Conservation (phyloP, 805 yeast genomes). For the Ogataea wickerhamii region DNA sequence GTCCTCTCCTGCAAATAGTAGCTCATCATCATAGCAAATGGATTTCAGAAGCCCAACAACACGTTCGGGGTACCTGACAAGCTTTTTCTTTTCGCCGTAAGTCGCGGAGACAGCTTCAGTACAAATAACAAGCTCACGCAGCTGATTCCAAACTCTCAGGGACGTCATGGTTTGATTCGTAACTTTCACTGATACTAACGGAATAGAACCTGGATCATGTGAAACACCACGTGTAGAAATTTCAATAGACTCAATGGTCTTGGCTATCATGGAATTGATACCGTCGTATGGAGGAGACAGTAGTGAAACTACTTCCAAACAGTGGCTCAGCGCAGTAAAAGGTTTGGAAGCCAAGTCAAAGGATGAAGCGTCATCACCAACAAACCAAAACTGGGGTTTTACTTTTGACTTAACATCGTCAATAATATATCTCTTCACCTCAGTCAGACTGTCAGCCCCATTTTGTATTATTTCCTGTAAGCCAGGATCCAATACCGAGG, state of each 20-base stretch:
- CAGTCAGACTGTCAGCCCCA: constrained; percentile 7
- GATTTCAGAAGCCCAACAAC: constrained; percentile 52
- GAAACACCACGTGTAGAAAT: constrained; percentile 56
- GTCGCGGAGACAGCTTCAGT: constrained; percentile 21
- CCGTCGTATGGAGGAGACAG: constrained; percentile 32
- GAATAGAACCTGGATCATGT: constrained; percentile 25
- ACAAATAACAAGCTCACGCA: constrained; percentile 30
- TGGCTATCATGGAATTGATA: constrained; percentile 37
- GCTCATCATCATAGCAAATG: constrained; percentile 36
- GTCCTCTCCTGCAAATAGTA: constrained; percentile 39
- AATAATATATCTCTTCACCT: constrained; percentile 21
- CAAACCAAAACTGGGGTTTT: constrained; percentile 29
- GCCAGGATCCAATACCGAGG: constrained; percentile 13
- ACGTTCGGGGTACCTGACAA: constrained; percentile 29
- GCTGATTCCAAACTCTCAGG: constrained; percentile 44
- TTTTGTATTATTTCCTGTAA: constrained; percentile 9
- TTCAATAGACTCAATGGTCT: constrained; percentile 63
- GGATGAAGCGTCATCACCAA: constrained; percentile 17
- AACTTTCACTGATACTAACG: constrained; percentile 51
- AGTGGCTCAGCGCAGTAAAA: constrained; percentile 24
- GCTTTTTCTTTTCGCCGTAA: constrained; percentile 12
- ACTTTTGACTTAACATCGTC: constrained; percentile 20
- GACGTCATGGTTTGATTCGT: constrained; percentile 60
- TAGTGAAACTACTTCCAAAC: constrained; percentile 19
- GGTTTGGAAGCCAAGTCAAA: constrained; percentile 19